Base-by-base conservation (phyloP, 176 grass and related monocot genomes). In the Tillandsia fasciculata region DNA sequence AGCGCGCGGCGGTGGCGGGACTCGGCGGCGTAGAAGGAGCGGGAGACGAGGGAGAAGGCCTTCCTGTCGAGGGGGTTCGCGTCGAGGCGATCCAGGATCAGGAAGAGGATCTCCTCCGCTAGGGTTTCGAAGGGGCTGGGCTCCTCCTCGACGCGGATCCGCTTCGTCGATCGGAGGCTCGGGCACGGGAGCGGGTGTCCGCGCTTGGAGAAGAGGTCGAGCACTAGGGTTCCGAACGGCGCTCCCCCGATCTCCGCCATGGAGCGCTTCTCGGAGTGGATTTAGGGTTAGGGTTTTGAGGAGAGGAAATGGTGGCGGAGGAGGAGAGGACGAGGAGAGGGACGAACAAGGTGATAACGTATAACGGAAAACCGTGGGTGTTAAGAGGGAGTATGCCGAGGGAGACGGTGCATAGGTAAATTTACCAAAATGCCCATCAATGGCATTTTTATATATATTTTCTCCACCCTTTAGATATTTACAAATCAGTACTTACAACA, bases 1-100 rank as follows among this genome's bases (percentile, higher is more conserved):
- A 97, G 68, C 2, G 22, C 0, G 8, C 94, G 79, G 20, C 86
- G 94, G 79, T 97, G 94, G 66, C 86, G 77, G 1, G 89, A 65
- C 69, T 97, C 94, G 1, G 83, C 84, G 42, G 77, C 67, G 72
- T 72, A 81, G 83, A 91, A 97, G 10, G 84, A 76, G 42, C 84
- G 87, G 28, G 86, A 97, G 56, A 88, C 84, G 47, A 87, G 74
- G 0, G 93, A 69, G 79, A 97, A 92, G 53, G 89, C 76, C 70
- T 97, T 97, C 76, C 81, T 75, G 23, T 83, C 79, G 28, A 81
- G 70, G 6, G 86, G 92, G 48, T 87, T 79, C 13, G 77, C 17
- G 3, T 63, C 69, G 10, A 81, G 70, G 11, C 82, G 69, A 82
- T 97, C 94, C 26, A 97, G 78, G 51, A 97, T 56, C 33, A 87